Evolutionary conservation across 225 moss, liverwort and hornwort species (phyloP).

Genomic region (Ulota crispa): DNA sequence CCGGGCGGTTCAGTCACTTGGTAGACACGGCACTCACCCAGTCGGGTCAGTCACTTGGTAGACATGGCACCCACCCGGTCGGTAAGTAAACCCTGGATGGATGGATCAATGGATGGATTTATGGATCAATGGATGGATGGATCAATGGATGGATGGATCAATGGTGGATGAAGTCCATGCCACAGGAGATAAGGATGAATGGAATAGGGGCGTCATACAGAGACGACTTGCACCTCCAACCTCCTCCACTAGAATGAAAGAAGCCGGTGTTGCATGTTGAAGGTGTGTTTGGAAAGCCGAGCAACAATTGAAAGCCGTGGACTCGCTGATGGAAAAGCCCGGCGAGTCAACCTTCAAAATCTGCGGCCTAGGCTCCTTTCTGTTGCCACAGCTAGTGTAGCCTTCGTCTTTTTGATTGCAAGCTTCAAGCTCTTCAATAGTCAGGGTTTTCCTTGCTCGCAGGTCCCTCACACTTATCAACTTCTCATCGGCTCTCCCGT

Average conservation of each 20-base stretch:
- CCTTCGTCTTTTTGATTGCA: neutral
- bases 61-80: neutral
- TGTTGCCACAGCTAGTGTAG: neutral
- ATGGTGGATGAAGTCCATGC: neutral
- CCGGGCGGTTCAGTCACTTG: conserved; percentile 8
- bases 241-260: neutral
- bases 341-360: conserved; percentile 38
- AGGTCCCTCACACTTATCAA: neutral
- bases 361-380: conserved; percentile 19
- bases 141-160: neutral
- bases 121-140: neutral
- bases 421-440: conserved; percentile 6
- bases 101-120: conserved; percentile 2
- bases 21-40: neutral
- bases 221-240: neutral
- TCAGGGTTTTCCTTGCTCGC: conserved; percentile 5
- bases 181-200: conserved; percentile 36
- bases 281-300: conserved; percentile 25
- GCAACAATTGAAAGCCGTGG: conserved; percentile 34
- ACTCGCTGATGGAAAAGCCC: conserved; percentile 28
- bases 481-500: neutral
- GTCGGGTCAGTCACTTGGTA: conserved; percentile 19
- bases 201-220: neutral
- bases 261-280: conserved; percentile 46
- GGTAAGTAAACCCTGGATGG: neutral